Conservation (phyloP, 768 basidiomycete genomes). For the Sarcodon aspratus region DNA sequence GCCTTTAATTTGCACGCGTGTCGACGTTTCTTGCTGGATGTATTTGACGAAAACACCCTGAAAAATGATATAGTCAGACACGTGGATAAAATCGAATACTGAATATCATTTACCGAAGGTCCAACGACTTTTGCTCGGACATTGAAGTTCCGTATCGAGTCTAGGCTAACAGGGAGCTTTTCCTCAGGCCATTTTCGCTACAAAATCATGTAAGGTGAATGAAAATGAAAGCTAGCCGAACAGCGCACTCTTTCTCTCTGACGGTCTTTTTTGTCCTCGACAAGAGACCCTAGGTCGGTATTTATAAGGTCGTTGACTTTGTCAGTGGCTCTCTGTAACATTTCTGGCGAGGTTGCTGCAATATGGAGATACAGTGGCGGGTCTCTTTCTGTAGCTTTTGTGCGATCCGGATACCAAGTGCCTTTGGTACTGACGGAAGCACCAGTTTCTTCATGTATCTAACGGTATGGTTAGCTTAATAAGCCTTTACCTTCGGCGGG, state of each 20-base stretch:
- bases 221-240: background rate
- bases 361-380: conserved; percentile 93
- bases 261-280: conserved; percentile 67
- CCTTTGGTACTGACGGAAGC: conserved; percentile 91
- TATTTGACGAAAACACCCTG: conserved; percentile 97
- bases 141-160: conserved; percentile 93
- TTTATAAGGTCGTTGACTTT: conserved; percentile 65
- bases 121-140: conserved; percentile 97
- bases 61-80: background rate
- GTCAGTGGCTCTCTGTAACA: conserved; percentile 54
- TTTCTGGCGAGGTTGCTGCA: conserved; percentile 59
- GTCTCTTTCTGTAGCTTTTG: conserved; percentile 85
- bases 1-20: conserved; percentile 96
- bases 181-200: conserved; percentile 98
- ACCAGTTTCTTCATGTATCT: conserved; percentile 91
- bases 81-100: background rate
- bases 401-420: conserved; percentile 90
- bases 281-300: conserved; percentile 69
- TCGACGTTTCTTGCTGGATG: conserved; percentile 93
- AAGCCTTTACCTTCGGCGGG: background rate
- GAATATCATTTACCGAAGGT: conserved; percentile 51
- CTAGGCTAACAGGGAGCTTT: conserved; percentile 81
- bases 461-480: background rate
- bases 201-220: conserved; percentile 6
- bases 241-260: conserved; percentile 48